Conservation (phyloP, 2,329 filamentous ascomycete genomes). For the Stemphylium lycopersici region DNA sequence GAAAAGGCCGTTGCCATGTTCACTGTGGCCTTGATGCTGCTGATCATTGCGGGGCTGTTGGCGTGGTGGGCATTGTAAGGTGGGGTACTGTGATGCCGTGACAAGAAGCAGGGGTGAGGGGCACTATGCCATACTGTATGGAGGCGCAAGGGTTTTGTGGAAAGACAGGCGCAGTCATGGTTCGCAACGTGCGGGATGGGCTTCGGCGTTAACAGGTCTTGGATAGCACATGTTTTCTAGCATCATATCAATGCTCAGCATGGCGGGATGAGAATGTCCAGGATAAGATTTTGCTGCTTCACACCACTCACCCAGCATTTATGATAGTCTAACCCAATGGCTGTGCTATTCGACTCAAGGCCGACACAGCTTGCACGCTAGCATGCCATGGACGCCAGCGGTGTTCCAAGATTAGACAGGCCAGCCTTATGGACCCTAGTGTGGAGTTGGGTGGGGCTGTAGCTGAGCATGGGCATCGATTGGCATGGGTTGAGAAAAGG, state of each 20-base stretch:
- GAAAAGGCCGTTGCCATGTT: conserved; percentile 35
- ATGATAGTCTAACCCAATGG: not conserved
- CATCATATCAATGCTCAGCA: not conserved
- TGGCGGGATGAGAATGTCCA: not conserved
- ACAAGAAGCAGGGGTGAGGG: not conserved
- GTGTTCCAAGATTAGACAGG: conserved; percentile 6
- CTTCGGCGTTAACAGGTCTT: not conserved
- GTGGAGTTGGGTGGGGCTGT: conserved; percentile 6
- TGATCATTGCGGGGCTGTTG: conserved; percentile 29
- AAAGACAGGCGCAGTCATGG: not conserved
- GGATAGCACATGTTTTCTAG: not conserved
- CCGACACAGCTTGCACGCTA: no score
- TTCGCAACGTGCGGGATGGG: not conserved
- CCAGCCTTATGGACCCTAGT: conserved; percentile 13
- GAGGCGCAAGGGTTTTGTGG: no score
- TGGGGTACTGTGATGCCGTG: not conserved
- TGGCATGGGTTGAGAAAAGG: conserved; percentile 7
- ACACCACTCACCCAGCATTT: not conserved
- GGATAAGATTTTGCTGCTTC: not conserved
- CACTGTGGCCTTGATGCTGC: conserved; percentile 27
- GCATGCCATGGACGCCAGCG: not conserved
- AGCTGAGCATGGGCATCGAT: not conserved
- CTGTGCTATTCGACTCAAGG: no score
- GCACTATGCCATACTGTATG: not conserved
- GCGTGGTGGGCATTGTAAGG: conserved; percentile 22